Evolutionary conservation across 2,329 filamentous ascomycete genomes (phyloP), one percentile per base, ranked within the genome.

Genomic region (Pyrenophora graminea): DNA sequence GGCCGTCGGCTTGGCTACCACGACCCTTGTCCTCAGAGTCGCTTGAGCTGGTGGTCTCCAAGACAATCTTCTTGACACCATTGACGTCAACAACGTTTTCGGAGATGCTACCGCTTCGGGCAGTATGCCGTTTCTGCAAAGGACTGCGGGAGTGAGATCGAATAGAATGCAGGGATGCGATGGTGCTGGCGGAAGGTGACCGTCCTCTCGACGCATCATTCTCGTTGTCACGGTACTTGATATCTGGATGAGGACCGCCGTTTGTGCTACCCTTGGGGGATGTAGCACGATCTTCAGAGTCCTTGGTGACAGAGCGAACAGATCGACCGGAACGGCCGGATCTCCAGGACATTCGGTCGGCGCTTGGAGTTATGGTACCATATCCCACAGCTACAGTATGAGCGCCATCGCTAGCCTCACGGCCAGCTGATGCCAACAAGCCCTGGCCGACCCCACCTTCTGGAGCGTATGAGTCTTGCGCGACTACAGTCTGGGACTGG

Each of bases 51-150:
- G 80, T 87, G 3, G 85, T 85, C 66, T 90, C 86, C 21, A 93
- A 77, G 1, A 93, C 83, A 38, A 91, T 83, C 74, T 93, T 93
- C 57, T 85, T 84, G 45, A 91, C 81, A 2, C 89, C 89, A 48
- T 86, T 85, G 2, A 86, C 79, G 64, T 92, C 87, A 48, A 91
- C 77, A n/a, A 89, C 78, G 54, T 88, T 89, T 72, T 92, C 88
- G 0, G 88, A 91, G 62, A 92, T 90, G 68, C 86, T 90, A 23
- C 89, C 89, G 60, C 86, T 90, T 49, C 88, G 80, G 5, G 86
- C 85, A 4, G 79, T 77, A 7, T 81, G 78, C 30, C 76, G 76
- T 58, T 73, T 63, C 48, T 67, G 69, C 8, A 61, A 56, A 0
- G 67, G 64, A 19, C 56, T 66, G 6, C 30, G 55, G 1, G 67